Evolutionary conservation across 768 basidiomycete species (phyloP).

Genomic region (Hypholoma fasciculare): DNA sequence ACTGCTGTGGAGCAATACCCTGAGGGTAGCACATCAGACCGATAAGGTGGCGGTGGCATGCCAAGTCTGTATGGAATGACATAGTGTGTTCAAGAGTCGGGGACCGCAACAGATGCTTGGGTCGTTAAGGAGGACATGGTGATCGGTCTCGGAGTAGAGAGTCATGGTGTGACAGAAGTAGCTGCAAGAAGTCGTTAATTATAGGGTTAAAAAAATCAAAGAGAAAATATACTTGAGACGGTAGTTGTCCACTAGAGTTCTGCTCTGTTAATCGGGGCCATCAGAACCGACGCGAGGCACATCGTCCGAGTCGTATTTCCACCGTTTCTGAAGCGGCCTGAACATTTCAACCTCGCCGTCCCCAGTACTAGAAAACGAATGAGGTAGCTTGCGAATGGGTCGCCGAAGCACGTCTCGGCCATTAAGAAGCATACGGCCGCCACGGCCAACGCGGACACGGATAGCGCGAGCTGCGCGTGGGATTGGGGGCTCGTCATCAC

Average conservation of each 20-base stretch:
- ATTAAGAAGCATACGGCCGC: conserved; percentile 77
- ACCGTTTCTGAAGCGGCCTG: conserved; percentile 51
- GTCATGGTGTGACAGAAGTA: conserved; percentile 57
- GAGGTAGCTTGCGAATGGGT: conserved; percentile 19
- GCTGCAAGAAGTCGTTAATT: conserved; percentile 28
- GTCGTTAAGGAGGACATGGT: conserved; percentile 50
- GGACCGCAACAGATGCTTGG: conserved; percentile 37
- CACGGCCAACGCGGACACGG: conserved; percentile 80
- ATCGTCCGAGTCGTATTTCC: conserved; percentile 73
- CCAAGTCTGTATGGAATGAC: conserved; percentile 53
- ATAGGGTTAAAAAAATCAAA: conserved; percentile 4
- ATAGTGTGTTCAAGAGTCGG: conserved; percentile 52
- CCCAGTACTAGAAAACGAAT: conserved; percentile 26
- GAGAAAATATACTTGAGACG: conserved; percentile 43
- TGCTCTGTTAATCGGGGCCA: conserved; percentile 67
- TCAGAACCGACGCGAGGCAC: conserved; percentile 51
- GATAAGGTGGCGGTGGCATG: conserved; percentile 31
- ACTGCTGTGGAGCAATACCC: conserved; percentile 22
- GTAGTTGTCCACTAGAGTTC: conserved; percentile 72
- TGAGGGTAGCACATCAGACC: conserved; percentile 23
- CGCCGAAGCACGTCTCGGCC: conserved; percentile 46
- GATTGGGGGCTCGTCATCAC: conserved; percentile 27
- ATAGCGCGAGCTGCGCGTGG: conserved; percentile 43
- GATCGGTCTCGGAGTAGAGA: conserved; percentile 57
- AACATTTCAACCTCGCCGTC: conserved; percentile 32